These are phyloP conservation scores for Citrullus amarus DNA, from an alignment of 306 rosid genomes.

Conservation along the genomic window DNA sequence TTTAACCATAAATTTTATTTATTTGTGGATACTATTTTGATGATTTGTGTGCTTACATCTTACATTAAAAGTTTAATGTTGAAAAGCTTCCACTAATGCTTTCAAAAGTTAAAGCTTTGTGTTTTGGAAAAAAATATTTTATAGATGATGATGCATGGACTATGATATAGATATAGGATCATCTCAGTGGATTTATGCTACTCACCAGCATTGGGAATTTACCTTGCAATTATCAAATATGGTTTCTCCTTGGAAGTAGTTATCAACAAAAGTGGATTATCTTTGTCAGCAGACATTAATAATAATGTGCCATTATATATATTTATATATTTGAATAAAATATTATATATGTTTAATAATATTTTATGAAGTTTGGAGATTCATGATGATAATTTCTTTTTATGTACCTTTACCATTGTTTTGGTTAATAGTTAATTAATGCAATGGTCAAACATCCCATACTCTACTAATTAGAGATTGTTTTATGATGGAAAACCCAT, in stretches of 20 bases:
- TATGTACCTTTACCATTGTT: too few species aligned
- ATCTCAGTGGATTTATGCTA: background rate
- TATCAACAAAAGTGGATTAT: background rate
- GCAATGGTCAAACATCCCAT: background rate
- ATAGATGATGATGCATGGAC: background rate
- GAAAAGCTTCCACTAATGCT: background rate
- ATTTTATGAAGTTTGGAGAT: background rate
- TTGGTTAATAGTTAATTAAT: background rate
- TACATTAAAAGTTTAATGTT: background rate
- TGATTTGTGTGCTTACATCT: background rate
- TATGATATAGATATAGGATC: background rate
- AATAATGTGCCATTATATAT: background rate
- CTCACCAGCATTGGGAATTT: background rate
- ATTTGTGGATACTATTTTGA: background rate
- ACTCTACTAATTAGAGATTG: too few species aligned
- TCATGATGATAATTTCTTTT: background rate
- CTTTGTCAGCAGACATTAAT: background rate
- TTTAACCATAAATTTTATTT: background rate
- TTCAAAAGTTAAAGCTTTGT: background rate
- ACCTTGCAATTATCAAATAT: background rate
- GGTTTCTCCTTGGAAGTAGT: background rate
- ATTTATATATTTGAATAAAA: background rate
- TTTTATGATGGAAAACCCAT: too few species aligned
- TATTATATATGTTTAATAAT: background rate
- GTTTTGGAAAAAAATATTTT: background rate